Evolutionary conservation across 192 early-diverging fungal species (phyloP).

Genomic region (Podila epicladia): DNA sequence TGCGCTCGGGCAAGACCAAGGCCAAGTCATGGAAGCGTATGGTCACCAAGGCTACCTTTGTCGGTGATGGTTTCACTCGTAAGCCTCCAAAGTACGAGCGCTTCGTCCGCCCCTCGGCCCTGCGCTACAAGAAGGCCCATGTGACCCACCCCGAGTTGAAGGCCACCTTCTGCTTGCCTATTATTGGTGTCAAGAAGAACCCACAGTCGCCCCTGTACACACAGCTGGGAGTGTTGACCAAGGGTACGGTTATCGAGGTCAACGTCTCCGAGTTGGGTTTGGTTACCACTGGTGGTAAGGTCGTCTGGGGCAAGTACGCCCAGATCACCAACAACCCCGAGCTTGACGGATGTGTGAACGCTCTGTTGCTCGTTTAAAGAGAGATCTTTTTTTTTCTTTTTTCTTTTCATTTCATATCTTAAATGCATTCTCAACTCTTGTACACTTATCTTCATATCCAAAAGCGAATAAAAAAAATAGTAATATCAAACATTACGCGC

Average conservation of each 20-base stretch:
- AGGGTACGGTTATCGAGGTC: slow-evolving; percentile 96
- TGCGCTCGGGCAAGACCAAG: slow-evolving; percentile 94
- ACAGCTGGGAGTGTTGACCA: slow-evolving; percentile 96
- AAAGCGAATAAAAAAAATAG: too few species aligned
- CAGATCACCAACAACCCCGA: slow-evolving; percentile 99
- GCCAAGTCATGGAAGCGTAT: slow-evolving; percentile 98
- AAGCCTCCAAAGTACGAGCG: slow-evolving; percentile 99
- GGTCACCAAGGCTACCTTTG: slow-evolving; percentile 99
- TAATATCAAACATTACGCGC: too few species aligned
- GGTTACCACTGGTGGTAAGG: slow-evolving; percentile 96
- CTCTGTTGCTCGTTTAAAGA: slow-evolving; percentile 88
- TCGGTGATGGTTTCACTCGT: slow-evolving; percentile 98
- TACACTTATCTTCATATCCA: too few species aligned
- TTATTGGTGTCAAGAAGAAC: slow-evolving; percentile 99
- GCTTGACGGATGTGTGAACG: slow-evolving; percentile 96
- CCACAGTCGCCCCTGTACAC: slow-evolving; percentile 96
- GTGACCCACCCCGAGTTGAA: slow-evolving; percentile 99
- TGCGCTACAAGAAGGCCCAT: slow-evolving; percentile 98
- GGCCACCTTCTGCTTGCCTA: slow-evolving; percentile 97
- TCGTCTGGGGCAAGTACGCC: slow-evolving; percentile 98
- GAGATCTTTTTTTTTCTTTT: not conserved
- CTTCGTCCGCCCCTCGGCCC: slow-evolving; percentile 96
- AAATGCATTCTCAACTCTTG: too few species aligned
- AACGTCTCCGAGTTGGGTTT: slow-evolving; percentile 96
- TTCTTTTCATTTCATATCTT: too few species aligned